Base-by-base conservation (phyloP, 805 yeast species). In the Metschnikowia cerradonensis region DNA sequence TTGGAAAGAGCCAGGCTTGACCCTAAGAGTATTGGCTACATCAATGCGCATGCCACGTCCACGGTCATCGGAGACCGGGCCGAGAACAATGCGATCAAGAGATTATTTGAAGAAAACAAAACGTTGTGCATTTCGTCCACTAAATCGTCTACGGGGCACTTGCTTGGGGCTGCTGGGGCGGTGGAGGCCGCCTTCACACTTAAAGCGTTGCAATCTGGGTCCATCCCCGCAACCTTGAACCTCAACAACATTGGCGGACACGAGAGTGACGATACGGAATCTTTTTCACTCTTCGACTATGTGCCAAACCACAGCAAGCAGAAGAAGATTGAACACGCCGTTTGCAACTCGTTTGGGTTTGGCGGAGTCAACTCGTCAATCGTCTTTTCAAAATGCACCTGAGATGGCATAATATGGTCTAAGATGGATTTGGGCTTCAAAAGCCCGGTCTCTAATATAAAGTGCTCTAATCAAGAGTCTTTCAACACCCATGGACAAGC, bases 31-130 rank as follows among this genome's bases (percentile, higher is more conserved):
- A 74, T 92, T 17, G 90, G 79, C 42, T 94, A 90, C 62, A 76
- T 94, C 44, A 94, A 95, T 67, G 97, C 99, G 1, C 99, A 94
- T 67, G 99, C 99, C 0, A 94, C 99, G 0, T 88, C 96, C 0
- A 94, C 99, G 0, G 71, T 74, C 6, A 69, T 91, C 3, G 99
- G 99, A 4, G 99, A 94, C 62, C 70, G 82, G 17, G 94, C 96
- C 0, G 99, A 94, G 63, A 82, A 86, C 60, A 64, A 65, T 40
- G 98, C 98, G 2, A 83, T 94, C 46, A 66, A 72, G 44, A 65
- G 77, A 3, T 60, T 86, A 3, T 80, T 89, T 49, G 50, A 42
- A 2, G 68, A 62, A 1, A 68, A 71, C 31, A 65, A 70, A 0
- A 55, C 66, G 2, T 56, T 84, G 13, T 72, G 75, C 40, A 81